Percentiles rank a stretch among this genome's conserved stretches.
Conservation (phyloP, 202 grass and related monocot genomes). For the Zoysia matrella region DNA sequence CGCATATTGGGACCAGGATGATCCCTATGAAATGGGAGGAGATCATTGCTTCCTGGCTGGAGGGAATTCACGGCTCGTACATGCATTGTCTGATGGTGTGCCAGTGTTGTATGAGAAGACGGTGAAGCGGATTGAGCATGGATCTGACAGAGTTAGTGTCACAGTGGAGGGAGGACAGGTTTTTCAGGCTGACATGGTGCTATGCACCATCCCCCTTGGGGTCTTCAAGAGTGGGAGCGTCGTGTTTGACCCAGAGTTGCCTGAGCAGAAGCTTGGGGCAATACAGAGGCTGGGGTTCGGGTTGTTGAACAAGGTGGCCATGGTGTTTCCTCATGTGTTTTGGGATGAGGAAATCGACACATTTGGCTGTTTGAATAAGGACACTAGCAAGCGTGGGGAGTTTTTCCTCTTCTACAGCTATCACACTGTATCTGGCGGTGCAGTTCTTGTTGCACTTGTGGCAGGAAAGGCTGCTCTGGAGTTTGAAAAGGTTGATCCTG, state of each 20-base stretch:
- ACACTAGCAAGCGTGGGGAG: constrained; percentile 77
- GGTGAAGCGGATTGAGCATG: constrained; percentile 66
- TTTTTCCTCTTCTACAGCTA: constrained; percentile 97
- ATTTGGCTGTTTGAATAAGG: constrained; percentile 92
- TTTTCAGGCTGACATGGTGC: constrained; percentile 82
- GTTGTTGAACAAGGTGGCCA: constrained; percentile 90
- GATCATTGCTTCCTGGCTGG: constrained; percentile 96
- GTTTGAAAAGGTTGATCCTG: constrained; percentile 84
- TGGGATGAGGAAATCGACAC: constrained; percentile 93
- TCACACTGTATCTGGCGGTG: constrained; percentile 87
- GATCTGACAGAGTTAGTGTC: constrained; percentile 59
- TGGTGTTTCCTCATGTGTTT: constrained; percentile 89
- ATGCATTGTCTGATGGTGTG: constrained; percentile 73
- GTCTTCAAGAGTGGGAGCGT: constrained; percentile 73
- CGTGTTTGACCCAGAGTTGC: constrained; percentile 76
- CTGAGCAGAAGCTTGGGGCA: constrained; percentile 64
- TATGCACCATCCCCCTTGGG: constrained; percentile 88
- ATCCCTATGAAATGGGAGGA: constrained; percentile 89
- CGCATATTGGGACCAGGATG: constrained; percentile 91
- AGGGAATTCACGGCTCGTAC: constrained; percentile 74
- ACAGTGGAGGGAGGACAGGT: constrained; percentile 68
- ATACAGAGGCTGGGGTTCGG: constrained; percentile 84
- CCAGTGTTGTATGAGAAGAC: constrained; percentile 79
- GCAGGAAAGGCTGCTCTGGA: constrained; percentile 85
- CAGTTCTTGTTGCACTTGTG: constrained; percentile 85